Conservation (phyloP, 2,329 filamentous ascomycete species). For the Colletotrichum sp. region DNA sequence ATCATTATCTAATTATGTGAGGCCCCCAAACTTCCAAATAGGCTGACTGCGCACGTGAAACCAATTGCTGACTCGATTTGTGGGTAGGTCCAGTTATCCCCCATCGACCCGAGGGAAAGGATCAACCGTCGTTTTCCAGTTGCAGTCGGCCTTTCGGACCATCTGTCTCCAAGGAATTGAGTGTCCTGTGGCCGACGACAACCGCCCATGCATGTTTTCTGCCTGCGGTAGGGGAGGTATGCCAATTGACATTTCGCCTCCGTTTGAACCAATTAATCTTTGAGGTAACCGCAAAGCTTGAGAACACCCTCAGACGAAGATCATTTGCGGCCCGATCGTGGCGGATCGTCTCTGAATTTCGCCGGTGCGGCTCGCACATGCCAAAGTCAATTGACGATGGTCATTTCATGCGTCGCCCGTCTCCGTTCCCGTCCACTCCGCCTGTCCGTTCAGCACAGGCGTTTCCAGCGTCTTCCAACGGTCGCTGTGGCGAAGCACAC, state of each 20-base stretch:
- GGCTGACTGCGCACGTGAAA: conserved; percentile 9
- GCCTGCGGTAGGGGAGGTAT: not conserved
- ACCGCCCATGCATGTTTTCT: not conserved
- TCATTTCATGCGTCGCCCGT: not conserved
- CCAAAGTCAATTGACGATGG: not conserved
- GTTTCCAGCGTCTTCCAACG: not conserved
- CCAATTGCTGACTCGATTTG: conserved; percentile 15
- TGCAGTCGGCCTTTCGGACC: conserved; percentile 1
- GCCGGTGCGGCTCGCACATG: not conserved
- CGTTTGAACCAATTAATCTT: not conserved
- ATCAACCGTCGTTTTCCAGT: not conserved
- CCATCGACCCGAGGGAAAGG: not conserved
- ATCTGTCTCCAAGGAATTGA: not conserved
- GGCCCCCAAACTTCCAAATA: not conserved
- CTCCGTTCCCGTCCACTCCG: not conserved
- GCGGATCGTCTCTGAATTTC: not conserved
- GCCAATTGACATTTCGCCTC: not conserved
- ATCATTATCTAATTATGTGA: not conserved
- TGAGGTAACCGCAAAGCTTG: not conserved
- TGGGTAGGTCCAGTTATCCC: not conserved
- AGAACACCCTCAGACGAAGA: not conserved
- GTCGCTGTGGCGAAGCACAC: not conserved
- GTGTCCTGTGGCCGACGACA: not conserved
- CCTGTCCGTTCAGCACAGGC: not conserved
- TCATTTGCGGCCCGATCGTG: not conserved